These are phyloP conservation scores for Pseudogymnoascus sp. DNA, from an alignment of 2,329 filamentous ascomycete genomes.

Conservation along the genomic window DNA sequence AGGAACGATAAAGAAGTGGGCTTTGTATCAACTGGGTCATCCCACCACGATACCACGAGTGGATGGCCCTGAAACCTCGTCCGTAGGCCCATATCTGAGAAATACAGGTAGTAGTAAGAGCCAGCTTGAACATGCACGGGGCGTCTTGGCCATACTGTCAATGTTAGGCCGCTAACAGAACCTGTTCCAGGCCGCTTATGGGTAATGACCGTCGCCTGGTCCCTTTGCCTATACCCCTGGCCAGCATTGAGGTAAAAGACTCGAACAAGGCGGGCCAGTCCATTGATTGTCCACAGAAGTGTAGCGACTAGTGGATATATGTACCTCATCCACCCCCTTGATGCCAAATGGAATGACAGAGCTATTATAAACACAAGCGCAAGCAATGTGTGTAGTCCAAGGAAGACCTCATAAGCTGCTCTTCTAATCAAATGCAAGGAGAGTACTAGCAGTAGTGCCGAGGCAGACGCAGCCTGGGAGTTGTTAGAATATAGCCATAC, in stretches of 20 bases:
- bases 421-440: background rate
- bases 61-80: slow-evolving; percentile 4
- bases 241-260: background rate
- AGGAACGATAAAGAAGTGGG: slow-evolving; percentile 10
- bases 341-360: background rate
- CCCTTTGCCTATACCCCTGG: background rate
- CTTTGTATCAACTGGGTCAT: slow-evolving; percentile 5
- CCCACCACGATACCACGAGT: slow-evolving; percentile 12
- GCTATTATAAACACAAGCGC: background rate
- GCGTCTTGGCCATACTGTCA: background rate
- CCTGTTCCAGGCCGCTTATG: background rate
- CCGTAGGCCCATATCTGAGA: background rate
- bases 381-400: background rate
- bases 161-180: background rate
- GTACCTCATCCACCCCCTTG: background rate
- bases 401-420: background rate
- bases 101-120: slow-evolving; percentile 2
- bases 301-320: background rate
- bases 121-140: background rate
- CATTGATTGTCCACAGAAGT: background rate
- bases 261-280: background rate
- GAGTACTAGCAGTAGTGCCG: background rate
- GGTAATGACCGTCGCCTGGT: background rate
- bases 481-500: background rate
- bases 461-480: background rate